Evolutionary conservation across 2,329 filamentous ascomycete genomes (phyloP).

Genomic region (Tympanopsis confertula): DNA sequence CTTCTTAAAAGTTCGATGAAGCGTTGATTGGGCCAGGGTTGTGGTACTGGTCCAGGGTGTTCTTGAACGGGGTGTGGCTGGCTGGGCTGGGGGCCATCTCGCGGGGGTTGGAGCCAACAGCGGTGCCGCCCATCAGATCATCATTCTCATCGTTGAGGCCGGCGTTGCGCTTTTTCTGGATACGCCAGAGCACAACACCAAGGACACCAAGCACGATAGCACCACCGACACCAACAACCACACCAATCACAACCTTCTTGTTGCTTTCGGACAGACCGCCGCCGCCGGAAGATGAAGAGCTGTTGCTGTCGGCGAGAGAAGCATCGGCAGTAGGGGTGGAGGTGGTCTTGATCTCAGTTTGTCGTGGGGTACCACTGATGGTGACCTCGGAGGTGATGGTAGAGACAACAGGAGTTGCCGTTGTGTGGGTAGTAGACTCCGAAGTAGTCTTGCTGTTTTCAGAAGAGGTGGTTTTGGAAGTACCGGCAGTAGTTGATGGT

Average conservation of each 20-base stretch:
- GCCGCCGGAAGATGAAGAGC: background rate
- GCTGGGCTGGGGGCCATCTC: conserved; percentile 1
- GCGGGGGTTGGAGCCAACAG: background rate
- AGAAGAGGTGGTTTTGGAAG: background rate
- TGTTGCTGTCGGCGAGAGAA: background rate
- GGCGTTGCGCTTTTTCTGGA: background rate
- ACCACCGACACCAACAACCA: conserved; percentile 1
- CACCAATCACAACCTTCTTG: conserved; percentile 1
- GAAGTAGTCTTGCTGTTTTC: no score
- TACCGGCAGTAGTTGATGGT: background rate
- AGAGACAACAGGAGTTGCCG: background rate
- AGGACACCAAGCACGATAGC: background rate
- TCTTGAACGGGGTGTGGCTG: background rate
- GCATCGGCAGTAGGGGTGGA: background rate
- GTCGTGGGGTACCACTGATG: background rate
- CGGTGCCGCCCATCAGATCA: background rate
- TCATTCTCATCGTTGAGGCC: background rate
- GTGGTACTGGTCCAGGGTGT: conserved; percentile 1
- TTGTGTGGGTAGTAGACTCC: background rate
- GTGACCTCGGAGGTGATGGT: background rate
- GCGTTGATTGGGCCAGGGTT: conserved; percentile 1
- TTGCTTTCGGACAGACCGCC: background rate
- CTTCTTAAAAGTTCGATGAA: background rate
- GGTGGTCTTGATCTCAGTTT: background rate
- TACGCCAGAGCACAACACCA: background rate